A percentile compares a stretch with the other conserved stretches of the same genome.
phyloP scores from a whole-genome alignment of 768 basidiomycete genomes.

The Porphyrellus cyaneotinctus region DNA sequence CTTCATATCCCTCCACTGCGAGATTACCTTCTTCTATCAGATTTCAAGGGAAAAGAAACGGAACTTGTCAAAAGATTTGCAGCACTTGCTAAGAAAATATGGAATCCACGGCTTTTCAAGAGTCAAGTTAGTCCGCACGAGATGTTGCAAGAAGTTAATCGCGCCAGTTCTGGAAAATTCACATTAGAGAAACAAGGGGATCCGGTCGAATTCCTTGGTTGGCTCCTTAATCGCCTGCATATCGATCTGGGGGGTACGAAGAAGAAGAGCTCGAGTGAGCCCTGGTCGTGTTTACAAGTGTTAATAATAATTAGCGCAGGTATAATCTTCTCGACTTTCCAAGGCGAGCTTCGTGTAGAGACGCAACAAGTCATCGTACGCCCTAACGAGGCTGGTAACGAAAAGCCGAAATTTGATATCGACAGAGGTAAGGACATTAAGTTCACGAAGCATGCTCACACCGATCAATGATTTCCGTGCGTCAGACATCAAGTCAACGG shows the following conservation, averaged over 20 bases:
- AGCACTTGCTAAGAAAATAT: constrained; percentile 84
- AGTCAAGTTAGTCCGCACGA: constrained; percentile 99
- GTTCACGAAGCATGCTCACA: constrained; percentile 3
- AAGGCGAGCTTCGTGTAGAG: constrained; percentile 89
- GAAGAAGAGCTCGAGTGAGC: constrained; percentile 84
- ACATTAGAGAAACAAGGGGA: constrained; percentile 93
- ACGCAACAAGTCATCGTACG: constrained; percentile 90
- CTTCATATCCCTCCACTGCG: constrained; percentile 89
- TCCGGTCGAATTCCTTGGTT: constrained; percentile 92
- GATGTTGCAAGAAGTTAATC: constrained; percentile 93
- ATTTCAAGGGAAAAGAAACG: constrained; percentile 67
- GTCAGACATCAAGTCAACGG: constrained; percentile 77
- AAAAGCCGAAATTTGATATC: constrained; percentile 90
- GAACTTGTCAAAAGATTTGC: constrained; percentile 90
- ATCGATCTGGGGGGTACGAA: constrained; percentile 93
- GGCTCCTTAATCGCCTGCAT: constrained; percentile 92
- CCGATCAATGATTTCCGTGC: constrained; percentile 22
- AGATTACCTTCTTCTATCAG: constrained; percentile 77
- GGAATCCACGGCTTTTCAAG: constrained; percentile 97
- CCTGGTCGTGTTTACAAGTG: constrained; percentile 8
- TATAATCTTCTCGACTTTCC: constrained; percentile 89
- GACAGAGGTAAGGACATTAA: constrained; percentile 66
- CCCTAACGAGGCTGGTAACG: constrained; percentile 65
- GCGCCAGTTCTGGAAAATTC: constrained; percentile 87
- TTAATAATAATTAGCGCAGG: constrained; percentile 44